These are phyloP conservation scores for Zalaria obscura DNA, from an alignment of 2,329 filamentous ascomycete species.

Conservation along the genomic window DNA sequence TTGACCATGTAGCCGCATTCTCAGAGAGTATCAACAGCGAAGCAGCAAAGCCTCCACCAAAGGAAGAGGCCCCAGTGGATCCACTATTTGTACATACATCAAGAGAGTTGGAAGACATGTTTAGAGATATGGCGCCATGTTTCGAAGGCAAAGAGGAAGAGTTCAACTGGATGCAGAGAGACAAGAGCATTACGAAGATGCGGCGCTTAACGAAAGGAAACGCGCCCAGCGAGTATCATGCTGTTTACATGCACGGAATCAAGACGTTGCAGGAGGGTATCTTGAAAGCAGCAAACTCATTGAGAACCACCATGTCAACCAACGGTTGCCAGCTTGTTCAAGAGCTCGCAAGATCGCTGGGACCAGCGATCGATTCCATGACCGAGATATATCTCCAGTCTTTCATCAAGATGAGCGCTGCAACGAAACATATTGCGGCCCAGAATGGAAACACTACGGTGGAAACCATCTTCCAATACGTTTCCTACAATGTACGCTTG, in stretches of 20 bases:
- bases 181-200: constrained; percentile 65
- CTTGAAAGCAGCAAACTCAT: constrained; percentile 67
- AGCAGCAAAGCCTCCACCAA: constrained; percentile 42
- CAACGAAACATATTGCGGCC: constrained; percentile 84
- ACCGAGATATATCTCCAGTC: constrained; percentile 81
- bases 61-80: constrained; percentile 55
- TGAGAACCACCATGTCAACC: constrained; percentile 80
- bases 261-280: constrained; percentile 74
- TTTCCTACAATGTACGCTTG: constrained; percentile 65
- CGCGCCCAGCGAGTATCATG: constrained; percentile 60
- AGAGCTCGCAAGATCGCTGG: constrained; percentile 64
- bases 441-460: constrained; percentile 70
- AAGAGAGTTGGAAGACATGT: constrained; percentile 75
- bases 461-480: constrained; percentile 65
- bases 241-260: constrained; percentile 54
- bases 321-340: constrained; percentile 75
- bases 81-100: constrained; percentile 72
- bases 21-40: constrained; percentile 32
- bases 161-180: constrained; percentile 78
- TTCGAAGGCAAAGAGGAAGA: constrained; percentile 87
- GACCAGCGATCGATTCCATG: constrained; percentile 71
- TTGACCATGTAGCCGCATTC: constrained; percentile 28
- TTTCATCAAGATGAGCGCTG: constrained; percentile 76
- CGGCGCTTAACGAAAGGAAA: constrained; percentile 74
- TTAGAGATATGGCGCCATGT: constrained; percentile 63